Conservation (phyloP, 2,329 filamentous ascomycete species). For the Claviceps sp. region DNA sequence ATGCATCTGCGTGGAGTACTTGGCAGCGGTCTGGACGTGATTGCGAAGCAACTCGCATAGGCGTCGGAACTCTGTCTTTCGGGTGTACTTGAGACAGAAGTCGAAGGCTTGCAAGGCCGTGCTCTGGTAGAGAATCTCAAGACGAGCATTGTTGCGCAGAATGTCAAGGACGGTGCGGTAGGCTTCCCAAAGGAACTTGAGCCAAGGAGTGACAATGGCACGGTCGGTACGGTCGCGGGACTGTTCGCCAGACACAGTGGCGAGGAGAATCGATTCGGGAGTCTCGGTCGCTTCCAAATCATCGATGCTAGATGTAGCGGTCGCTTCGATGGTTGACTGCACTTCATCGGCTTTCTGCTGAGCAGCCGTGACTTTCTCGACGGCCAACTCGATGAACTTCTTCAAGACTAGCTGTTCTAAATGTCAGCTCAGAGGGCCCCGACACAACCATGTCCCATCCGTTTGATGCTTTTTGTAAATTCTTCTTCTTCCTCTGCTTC, state of each 20-base stretch:
- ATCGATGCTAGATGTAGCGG: constrained; percentile 60
- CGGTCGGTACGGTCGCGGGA: constrained; percentile 94
- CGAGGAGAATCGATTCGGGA: constrained; percentile 92
- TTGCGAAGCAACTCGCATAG: constrained; percentile 97
- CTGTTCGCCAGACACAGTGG: constrained; percentile 95
- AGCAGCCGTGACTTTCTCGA: constrained; percentile 88
- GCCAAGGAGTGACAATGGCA: constrained; percentile 95
- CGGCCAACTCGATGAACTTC: constrained; percentile 94
- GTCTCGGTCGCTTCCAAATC: constrained; percentile 96
- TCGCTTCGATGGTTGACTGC: constrained; percentile 72
- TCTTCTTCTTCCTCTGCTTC: background rate
- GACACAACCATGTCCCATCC: background rate
- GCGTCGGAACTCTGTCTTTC: constrained; percentile 98
- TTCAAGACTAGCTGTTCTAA: constrained; percentile 66
- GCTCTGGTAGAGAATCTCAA: constrained; percentile 96
- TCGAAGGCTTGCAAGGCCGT: constrained; percentile 97
- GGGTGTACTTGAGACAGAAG: constrained; percentile 94
- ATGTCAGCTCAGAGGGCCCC: constrained; percentile 7
- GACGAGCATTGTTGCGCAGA: constrained; percentile 93
- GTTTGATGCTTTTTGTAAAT: background rate
- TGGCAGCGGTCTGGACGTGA: constrained; percentile 96
- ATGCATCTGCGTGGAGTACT: constrained; percentile 98
- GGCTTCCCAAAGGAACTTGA: constrained; percentile 99
- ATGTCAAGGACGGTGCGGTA: constrained; percentile 98
- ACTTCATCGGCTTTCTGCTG: constrained; percentile 94